A percentile compares a stretch with the other conserved stretches of the same genome.
These are phyloP conservation scores for Neohortaea acidophila DNA, from an alignment of 495 filamentous ascomycete species.

Conservation along the genomic window DNA sequence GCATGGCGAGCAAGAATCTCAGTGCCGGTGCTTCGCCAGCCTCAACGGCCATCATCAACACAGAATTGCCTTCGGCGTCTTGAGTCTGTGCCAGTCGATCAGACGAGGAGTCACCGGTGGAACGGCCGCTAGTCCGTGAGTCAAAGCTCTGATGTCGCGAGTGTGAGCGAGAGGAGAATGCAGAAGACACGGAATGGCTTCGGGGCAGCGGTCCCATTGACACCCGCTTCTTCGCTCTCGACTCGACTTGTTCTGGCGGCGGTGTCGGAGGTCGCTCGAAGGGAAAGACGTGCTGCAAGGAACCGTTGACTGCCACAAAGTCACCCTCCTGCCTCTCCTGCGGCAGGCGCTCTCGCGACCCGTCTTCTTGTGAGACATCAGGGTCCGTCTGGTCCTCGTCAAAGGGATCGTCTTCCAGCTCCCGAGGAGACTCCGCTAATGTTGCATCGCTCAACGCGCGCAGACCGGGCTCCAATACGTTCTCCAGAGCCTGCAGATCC, in stretches of 20 bases:
- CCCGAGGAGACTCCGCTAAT: conserved; percentile 4
- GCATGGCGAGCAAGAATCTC: conserved; percentile 60
- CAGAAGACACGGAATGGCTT: conserved; percentile 75
- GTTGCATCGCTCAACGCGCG: conserved; percentile 1
- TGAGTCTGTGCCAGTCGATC: conserved; percentile 71
- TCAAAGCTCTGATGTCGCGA: conserved; percentile 53
- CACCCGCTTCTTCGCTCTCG: conserved; percentile 49
- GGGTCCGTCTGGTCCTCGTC: conserved; percentile 1
- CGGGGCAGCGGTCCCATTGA: conserved; percentile 58
- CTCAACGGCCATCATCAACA: conserved; percentile 94
- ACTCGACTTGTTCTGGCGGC: conserved; percentile 30
- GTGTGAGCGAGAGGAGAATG: conserved; percentile 37
- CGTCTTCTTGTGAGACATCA: background rate
- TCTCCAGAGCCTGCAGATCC: conserved; percentile 55
- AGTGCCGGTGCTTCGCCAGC: conserved; percentile 52
- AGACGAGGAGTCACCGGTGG: conserved; percentile 59
- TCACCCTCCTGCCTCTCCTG: background rate
- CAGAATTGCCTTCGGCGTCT: conserved; percentile 61
- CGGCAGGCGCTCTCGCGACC: background rate
- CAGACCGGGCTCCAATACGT: conserved; percentile 54
- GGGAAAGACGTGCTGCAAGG: conserved; percentile 76
- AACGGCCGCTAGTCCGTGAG: conserved; percentile 27
- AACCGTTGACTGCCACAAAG: conserved; percentile 22
- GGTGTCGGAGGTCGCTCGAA: conserved; percentile 45
- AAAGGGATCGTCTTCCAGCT: conserved; percentile 5